Evolutionary conservation across 371 early-diverging fungal species (phyloP).

Genomic region (Globomyces sp.): DNA sequence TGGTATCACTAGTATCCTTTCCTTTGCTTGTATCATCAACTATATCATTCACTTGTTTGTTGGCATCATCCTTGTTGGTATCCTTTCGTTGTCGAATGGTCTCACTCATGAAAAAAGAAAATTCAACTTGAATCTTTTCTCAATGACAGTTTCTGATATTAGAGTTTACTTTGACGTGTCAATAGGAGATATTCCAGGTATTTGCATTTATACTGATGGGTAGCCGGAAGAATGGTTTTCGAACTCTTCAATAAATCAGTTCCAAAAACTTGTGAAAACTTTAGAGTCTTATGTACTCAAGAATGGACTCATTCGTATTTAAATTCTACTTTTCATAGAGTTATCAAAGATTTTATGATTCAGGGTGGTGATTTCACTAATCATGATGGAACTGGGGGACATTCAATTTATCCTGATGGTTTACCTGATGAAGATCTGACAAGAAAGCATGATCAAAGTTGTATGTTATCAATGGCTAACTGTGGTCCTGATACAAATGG

Average conservation of each 20-base stretch:
- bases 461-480: slow-evolving; percentile 98
- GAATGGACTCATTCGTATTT: slow-evolving; percentile 73
- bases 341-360: slow-evolving; percentile 64
- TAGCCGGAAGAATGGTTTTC: slow-evolving; percentile 37
- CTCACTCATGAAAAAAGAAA: slow-evolving; percentile 8
- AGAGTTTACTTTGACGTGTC: slow-evolving; percentile 38
- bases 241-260: slow-evolving; percentile 72
- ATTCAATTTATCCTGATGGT: slow-evolving; percentile 54
- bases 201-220: background rate
- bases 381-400: slow-evolving; percentile 65
- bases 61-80: background rate
- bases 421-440: slow-evolving; percentile 45
- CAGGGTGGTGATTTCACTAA: slow-evolving; percentile 44
- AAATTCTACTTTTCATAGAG: slow-evolving; percentile 87
- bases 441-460: slow-evolving; percentile 80
- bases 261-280: slow-evolving; percentile 98
- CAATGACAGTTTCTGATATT: no score
- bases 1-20: background rate
- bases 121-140: background rate
- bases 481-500: slow-evolving; percentile 65
- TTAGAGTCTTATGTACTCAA: slow-evolving; percentile 47
- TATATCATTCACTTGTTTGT: background rate
- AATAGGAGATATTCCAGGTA: slow-evolving; percentile 28
- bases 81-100: background rate
- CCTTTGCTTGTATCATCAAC: background rate